Evolutionary conservation across 208 protist genomes (phyloP).

Genomic region (Trypanosoma lewisi): DNA sequence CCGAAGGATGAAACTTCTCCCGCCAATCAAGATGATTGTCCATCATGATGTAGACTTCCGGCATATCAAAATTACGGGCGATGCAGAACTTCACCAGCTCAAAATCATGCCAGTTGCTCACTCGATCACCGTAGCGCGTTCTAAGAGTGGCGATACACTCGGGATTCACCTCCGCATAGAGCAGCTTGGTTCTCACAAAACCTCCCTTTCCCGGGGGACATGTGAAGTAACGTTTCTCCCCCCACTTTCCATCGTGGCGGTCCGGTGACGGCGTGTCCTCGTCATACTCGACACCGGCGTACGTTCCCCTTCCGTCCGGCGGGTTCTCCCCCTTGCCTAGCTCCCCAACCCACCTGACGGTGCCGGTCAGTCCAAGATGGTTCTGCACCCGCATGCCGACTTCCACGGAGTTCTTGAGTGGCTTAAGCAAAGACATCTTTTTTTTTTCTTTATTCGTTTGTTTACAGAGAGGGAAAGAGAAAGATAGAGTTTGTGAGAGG

Average conservation of each 20-base stretch:
- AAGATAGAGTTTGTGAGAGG: too few relatives aligned
- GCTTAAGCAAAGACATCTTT: conserved; percentile 7
- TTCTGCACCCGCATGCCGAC: conserved; percentile 78
- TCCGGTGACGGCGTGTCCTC: conserved; percentile 44
- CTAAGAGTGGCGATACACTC: conserved; percentile 41
- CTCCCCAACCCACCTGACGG: conserved; percentile 59
- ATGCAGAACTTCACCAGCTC: conserved; percentile 85
- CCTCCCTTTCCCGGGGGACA: conserved; percentile 46
- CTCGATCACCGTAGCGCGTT: conserved; percentile 54
- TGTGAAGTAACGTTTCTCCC: conserved; percentile 49
- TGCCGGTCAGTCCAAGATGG: conserved; percentile 64
- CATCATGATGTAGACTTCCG: conserved; percentile 71
- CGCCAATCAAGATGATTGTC: conserved; percentile 76
- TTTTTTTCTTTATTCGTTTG: neutral
- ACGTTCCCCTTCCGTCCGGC: conserved; percentile 46
- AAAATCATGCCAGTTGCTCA: conserved; percentile 74
- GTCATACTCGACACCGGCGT: conserved; percentile 68
- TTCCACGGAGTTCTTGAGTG: conserved; percentile 31
- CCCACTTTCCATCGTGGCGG: conserved; percentile 57
- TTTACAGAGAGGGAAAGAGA: too few relatives aligned
- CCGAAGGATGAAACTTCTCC: conserved; percentile 46
- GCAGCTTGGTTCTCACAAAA: conserved; percentile 39
- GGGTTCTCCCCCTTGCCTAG: conserved; percentile 53
- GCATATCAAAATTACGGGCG: conserved; percentile 74
- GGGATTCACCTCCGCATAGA: conserved; percentile 62